Evolutionary conservation across 2,329 filamentous ascomycete species (phyloP).

Genomic region (Ceratocystis smalleyi): DNA sequence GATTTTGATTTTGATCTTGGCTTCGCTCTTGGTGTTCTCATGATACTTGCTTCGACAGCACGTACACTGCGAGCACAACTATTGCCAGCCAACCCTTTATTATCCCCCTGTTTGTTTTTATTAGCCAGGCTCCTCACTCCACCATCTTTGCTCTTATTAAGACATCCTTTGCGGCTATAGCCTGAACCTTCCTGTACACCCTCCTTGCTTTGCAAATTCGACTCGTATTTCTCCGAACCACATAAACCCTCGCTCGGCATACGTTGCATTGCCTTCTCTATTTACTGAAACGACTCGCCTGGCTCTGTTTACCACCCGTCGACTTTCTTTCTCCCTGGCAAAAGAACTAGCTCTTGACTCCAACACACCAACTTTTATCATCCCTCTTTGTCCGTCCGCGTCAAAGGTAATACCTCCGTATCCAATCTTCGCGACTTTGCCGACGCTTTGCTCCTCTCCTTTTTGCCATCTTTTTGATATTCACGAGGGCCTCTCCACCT

Average conservation of each 20-base stretch:
- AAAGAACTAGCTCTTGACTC: no score
- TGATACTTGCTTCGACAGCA: background rate
- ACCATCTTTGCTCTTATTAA: background rate
- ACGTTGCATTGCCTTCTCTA: background rate
- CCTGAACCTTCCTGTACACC: background rate
- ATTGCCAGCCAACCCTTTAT: background rate
- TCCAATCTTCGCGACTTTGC: no score
- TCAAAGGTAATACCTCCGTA: no score
- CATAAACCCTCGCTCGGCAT: background rate
- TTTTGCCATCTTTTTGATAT: background rate
- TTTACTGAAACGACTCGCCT: background rate
- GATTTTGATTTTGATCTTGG: no score
- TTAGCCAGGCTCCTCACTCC: background rate
- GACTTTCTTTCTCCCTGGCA: no score
- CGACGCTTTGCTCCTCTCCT: no score
- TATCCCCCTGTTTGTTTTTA: background rate
- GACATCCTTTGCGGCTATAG: background rate
- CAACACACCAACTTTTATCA: no score
- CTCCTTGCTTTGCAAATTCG: background rate
- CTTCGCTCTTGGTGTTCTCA: background rate
- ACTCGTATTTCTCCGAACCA: background rate
- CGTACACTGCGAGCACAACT: background rate
- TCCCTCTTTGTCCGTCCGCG: no score
- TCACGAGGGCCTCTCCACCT: background rate
- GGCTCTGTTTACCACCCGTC: no score